Base-by-base conservation (phyloP, 495 filamentous ascomycete species). In the Neurospora sp. region DNA sequence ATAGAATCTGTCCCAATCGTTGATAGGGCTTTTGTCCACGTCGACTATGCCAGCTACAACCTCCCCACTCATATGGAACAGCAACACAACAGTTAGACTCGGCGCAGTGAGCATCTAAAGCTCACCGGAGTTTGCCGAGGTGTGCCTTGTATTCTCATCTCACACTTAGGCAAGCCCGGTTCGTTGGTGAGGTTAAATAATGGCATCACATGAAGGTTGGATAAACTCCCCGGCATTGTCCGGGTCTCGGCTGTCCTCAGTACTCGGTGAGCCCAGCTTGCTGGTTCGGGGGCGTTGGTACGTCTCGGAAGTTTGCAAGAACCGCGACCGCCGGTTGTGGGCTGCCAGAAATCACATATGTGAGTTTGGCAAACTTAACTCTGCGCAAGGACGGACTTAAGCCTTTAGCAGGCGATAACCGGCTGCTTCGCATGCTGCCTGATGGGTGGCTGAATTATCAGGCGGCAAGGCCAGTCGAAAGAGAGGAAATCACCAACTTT, bases 51-150 rank as follows among this genome's bases (percentile, higher is more conserved):
- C 23, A 87, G 86, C 39, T 94, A 89, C 78, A 97, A 97, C 79
- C 79, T 96, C 44, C 94, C 93, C 2, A 96, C 88, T 31, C 94
- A 97, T 80, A 91, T 97, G 92, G 85, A 92, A 73, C 92, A 94
- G 81, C 88, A 92, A 76, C 54, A 66, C 54, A 66, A 66, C 14
- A 66, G 14, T 9, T 66, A 66, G 3, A 12, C 14, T 16, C 14
- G 12, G 27, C 54, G 12, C 54, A 66, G 54, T 7, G 11, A 59
- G 48, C 23, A 14, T 27, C 11, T 27, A 1, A 3, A 2, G 48
- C 48, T 59, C 48, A 27, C 20, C 23, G 48, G 11, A 14, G 48
- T 54, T 54, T 54, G 23, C 20, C 23, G 48, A 59, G 48, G 48
- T 59, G 20, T 9, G 54, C 27, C 27, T 18, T 9, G 54, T 66